phyloP scores from a whole-genome alignment of 129 eudicot genomes.

The Daucus carota region DNA sequence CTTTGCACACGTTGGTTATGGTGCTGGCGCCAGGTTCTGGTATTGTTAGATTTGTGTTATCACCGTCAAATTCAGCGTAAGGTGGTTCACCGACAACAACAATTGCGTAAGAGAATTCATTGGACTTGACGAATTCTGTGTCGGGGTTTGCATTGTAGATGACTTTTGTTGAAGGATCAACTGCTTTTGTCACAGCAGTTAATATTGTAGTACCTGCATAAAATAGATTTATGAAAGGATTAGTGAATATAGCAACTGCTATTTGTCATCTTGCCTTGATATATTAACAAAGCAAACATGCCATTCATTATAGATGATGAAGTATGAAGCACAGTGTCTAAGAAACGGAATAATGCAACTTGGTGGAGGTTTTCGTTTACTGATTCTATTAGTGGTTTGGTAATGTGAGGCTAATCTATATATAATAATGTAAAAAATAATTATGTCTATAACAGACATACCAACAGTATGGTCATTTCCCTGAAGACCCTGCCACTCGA shows the following conservation, averaged over 20 bases:
- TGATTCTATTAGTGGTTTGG: not conserved
- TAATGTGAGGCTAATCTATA: not conserved
- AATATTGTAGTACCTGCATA: slow-evolving; percentile 41
- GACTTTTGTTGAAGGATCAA: slow-evolving; percentile 27
- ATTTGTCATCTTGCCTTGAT: not conserved
- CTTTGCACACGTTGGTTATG: slow-evolving; percentile 29
- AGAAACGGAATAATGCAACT: not conserved
- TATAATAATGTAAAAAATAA: not conserved
- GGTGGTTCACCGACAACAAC: slow-evolving; percentile 48
- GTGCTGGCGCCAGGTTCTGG: slow-evolving; percentile 30
- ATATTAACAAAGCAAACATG: not conserved
- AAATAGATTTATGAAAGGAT: not conserved
- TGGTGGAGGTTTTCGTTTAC: not conserved
- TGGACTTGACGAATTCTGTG: slow-evolving; percentile 16
- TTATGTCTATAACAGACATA: not conserved
- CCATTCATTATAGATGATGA: not conserved
- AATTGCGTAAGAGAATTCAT: slow-evolving; percentile 28
- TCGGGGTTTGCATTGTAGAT: slow-evolving; percentile 31
- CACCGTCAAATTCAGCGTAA: slow-evolving; percentile 38
- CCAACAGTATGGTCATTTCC: slow-evolving; percentile 30
- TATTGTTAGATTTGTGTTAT: slow-evolving; percentile 30
- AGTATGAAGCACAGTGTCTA: not conserved
- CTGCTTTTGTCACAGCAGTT: slow-evolving; percentile 20
- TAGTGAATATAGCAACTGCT: not conserved
- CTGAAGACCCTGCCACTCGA: slow-evolving; percentile 32